phyloP scores from a whole-genome alignment of 192 early-diverging fungal genomes.

The Podila minutissima region DNA sequence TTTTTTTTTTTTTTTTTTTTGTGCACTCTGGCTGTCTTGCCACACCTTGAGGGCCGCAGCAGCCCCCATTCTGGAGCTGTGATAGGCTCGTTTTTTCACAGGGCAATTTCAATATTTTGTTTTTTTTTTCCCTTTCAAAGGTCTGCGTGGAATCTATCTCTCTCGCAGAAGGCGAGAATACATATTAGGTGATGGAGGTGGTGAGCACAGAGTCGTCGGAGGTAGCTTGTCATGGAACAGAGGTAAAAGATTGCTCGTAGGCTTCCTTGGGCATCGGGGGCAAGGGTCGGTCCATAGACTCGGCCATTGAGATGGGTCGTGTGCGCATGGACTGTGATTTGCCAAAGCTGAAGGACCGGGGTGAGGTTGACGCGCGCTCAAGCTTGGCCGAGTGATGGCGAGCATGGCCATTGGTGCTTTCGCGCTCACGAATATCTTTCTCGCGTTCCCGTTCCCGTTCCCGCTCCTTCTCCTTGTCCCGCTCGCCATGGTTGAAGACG shows the following conservation, averaged over 20 bases:
- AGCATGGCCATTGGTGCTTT: constrained; percentile 12
- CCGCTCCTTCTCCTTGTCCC: constrained; percentile 42
- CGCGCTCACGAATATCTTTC: not conserved
- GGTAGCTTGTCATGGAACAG: constrained; percentile 19
- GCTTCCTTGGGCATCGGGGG: constrained; percentile 51
- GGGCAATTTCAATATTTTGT: too few species aligned
- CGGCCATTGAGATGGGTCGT: constrained; percentile 46
- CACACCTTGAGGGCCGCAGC: not conserved
- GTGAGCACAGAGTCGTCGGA: not conserved
- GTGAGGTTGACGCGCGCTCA: constrained; percentile 36
- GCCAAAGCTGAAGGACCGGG: constrained; percentile 37
- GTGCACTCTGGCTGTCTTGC: not conserved
- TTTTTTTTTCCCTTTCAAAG: too few species aligned
- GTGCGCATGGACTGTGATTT: constrained; percentile 44
- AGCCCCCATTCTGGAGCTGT: too few species aligned
- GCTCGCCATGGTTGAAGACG: constrained; percentile 40
- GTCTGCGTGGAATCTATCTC: too few species aligned
- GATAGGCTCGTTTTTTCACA: too few species aligned
- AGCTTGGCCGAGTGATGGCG: constrained; percentile 47
- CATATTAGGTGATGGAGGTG: not conserved
- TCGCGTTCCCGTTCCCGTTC: constrained; percentile 19
- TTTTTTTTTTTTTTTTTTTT: not conserved
- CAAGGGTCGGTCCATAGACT: constrained; percentile 41
- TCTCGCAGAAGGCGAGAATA: too few species aligned
- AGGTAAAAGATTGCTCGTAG: constrained; percentile 47